These are phyloP conservation scores for Aspergillus taichungensis DNA, from an alignment of 495 filamentous ascomycete species.

Conservation along the genomic window DNA sequence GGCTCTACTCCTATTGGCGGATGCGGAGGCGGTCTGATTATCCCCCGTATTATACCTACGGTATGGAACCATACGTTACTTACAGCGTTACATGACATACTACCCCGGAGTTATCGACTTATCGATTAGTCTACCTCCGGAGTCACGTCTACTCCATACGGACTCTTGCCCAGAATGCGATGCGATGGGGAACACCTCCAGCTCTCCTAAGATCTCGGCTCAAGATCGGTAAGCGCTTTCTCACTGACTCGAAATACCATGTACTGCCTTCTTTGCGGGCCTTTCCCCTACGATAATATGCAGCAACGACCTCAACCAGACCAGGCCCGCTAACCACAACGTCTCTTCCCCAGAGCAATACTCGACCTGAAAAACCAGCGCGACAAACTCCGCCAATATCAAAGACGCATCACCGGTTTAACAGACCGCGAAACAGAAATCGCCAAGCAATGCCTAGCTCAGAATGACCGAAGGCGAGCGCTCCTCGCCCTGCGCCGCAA, in stretches of 20 bases:
- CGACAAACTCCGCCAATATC: constrained; percentile 92
- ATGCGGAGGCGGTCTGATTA: too few relatives aligned
- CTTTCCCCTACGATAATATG: constrained; percentile 3
- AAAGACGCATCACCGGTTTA: constrained; percentile 74
- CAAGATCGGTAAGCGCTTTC: constrained; percentile 52
- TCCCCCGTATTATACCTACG: not conserved
- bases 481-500: constrained; percentile 86
- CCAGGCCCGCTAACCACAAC: constrained; percentile 1
- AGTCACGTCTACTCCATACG: too few relatives aligned
- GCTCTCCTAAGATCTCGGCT: constrained; percentile 60
- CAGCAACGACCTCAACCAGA: not conserved
- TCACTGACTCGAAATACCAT: not conserved
- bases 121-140: not conserved
- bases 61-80: not conserved
- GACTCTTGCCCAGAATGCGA: constrained; percentile 21
- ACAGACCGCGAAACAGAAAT: constrained; percentile 75
- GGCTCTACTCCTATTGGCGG: too few relatives aligned
- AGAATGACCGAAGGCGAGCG: constrained; percentile 68
- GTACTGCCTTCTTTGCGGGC: not conserved
- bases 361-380: constrained; percentile 96
- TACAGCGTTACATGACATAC: constrained; percentile 16
- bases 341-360: constrained; percentile 55
- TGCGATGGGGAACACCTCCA: constrained; percentile 57
- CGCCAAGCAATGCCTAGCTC: constrained; percentile 68
- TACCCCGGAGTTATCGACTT: not conserved